Evolutionary conservation across 495 filamentous ascomycete genomes (phyloP).

Genomic region (Rusavskia elegans): DNA sequence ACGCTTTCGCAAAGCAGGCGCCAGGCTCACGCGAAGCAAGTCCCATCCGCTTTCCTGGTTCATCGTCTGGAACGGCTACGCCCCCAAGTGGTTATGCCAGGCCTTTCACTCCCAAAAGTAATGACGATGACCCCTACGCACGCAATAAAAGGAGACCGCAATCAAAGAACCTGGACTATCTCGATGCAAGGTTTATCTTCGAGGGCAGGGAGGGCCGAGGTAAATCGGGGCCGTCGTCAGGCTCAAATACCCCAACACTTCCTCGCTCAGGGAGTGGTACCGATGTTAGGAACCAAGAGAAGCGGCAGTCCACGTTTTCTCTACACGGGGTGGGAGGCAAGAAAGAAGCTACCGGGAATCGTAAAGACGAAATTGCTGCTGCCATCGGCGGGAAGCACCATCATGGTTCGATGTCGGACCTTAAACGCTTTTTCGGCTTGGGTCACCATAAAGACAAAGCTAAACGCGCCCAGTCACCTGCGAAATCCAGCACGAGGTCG

Average conservation of each 20-base stretch:
- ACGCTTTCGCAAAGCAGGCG: slow-evolving; percentile 35
- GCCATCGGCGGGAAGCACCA: slow-evolving; percentile 31
- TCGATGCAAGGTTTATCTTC: slow-evolving; percentile 82
- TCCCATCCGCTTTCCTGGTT: slow-evolving; percentile 42
- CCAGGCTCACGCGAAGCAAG: slow-evolving; percentile 49
- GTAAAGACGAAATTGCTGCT: slow-evolving; percentile 31
- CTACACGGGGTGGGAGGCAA: slow-evolving; percentile 22
- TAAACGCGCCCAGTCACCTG: slow-evolving; percentile 50
- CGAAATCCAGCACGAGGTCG: slow-evolving; percentile 28
- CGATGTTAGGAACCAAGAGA: slow-evolving; percentile 30
- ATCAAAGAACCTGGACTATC: slow-evolving; percentile 44
- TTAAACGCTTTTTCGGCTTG: slow-evolving; percentile 83
- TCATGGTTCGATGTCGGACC: slow-evolving; percentile 80
- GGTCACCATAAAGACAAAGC: slow-evolving; percentile 38
- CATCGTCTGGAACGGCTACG: slow-evolving; percentile 39
- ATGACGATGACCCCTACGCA: slow-evolving; percentile 78
- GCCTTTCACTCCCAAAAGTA: slow-evolving; percentile 64
- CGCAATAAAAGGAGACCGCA: slow-evolving; percentile 65
- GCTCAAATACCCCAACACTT: slow-evolving; percentile 6
- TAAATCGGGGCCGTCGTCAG: slow-evolving; percentile 11
- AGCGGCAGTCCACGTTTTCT: slow-evolving; percentile 26
- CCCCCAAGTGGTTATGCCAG: slow-evolving; percentile 40
- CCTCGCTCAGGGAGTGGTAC: slow-evolving; percentile 31
- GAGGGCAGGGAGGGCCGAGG: slow-evolving; percentile 39
- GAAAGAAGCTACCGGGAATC: slow-evolving; percentile 25